These are phyloP conservation scores for Penicillium sp. DNA, from an alignment of 2,329 filamentous ascomycete species.

Conservation along the genomic window DNA sequence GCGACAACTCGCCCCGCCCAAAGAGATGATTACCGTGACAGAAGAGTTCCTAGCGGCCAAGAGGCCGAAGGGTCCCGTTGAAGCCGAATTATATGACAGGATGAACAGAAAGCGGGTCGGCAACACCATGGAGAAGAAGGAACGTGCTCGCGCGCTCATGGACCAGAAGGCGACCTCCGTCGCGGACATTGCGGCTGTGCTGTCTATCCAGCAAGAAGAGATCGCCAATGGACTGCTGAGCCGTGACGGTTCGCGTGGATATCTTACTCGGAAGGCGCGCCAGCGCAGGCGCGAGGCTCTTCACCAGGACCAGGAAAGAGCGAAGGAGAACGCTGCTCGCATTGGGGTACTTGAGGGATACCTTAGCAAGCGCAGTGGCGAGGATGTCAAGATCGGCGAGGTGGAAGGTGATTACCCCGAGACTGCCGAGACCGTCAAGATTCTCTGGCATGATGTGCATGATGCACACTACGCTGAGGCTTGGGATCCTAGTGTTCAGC, in stretches of 20 bases:
- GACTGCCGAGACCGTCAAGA: constrained; percentile 38
- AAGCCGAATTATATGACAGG: constrained; percentile 44
- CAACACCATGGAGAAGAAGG: constrained; percentile 48
- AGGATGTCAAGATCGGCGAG: constrained; percentile 32
- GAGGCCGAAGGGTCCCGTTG: constrained; percentile 37
- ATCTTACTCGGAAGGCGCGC: constrained; percentile 30
- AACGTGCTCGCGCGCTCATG: constrained; percentile 57
- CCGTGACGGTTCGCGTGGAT: constrained; percentile 27
- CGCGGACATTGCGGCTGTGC: constrained; percentile 60
- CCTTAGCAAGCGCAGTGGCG: constrained; percentile 10
- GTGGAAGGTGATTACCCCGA: constrained; percentile 27
- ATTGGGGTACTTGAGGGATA: constrained; percentile 23
- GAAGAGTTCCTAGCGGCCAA: constrained; percentile 43
- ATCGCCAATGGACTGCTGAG: constrained; percentile 32
- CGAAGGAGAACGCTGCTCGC: constrained; percentile 23
- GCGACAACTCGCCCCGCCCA: constrained; percentile 55
- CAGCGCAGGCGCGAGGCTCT: constrained; percentile 31
- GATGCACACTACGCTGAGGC: constrained; percentile 43
- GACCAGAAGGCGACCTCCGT: constrained; percentile 64
- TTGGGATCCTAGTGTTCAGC: constrained; percentile 46
- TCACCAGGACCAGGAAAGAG: constrained; percentile 20
- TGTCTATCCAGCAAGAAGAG: constrained; percentile 50
- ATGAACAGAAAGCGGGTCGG: constrained; percentile 43
- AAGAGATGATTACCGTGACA: constrained; percentile 45
- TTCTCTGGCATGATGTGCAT: constrained; percentile 48